A percentile compares a stretch with the other conserved stretches of the same genome.
These are phyloP conservation scores for Quercus ilex DNA, from an alignment of 306 rosid genomes.

Conservation along the genomic window DNA sequence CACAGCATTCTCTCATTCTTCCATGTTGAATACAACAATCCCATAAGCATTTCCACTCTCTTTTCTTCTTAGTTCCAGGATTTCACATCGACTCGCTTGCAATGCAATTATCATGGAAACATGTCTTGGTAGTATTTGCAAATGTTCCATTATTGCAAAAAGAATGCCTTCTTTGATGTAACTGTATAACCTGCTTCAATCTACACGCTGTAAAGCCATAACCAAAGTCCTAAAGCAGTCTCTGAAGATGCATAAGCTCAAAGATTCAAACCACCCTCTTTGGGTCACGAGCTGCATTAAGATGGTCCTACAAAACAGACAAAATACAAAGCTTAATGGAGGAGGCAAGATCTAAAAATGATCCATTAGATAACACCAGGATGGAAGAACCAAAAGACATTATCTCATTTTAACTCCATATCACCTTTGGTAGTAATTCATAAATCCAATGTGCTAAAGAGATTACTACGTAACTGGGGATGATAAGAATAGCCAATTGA, in stretches of 20 bases:
- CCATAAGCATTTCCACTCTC: constrained; percentile 15
- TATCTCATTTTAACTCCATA: neutral
- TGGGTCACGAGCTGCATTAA: constrained; percentile 79
- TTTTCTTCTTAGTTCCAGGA: constrained; percentile 25
- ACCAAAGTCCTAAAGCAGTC: constrained; percentile 7
- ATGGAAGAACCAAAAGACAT: neutral
- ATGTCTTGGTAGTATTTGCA: constrained; percentile 8
- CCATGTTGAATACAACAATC: constrained; percentile 19
- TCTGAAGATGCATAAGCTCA: constrained; percentile 20
- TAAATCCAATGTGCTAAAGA: neutral
- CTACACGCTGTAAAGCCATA: constrained; percentile 26
- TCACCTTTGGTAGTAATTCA: neutral
- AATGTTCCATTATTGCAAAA: constrained; percentile 27
- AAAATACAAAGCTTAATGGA: constrained; percentile 20
- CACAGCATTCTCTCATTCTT: constrained; percentile 35
- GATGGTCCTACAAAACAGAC: constrained; percentile 70
- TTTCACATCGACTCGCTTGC: constrained; percentile 25
- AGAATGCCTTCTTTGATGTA: constrained; percentile 21
- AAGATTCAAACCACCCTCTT: constrained; percentile 57
- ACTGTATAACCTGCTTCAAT: constrained; percentile 9
- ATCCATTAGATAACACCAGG: neutral
- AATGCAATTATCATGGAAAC: constrained; percentile 24
- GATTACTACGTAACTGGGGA: neutral
- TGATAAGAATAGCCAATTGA: neutral
- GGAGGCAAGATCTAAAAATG: neutral